Base-by-base conservation (phyloP, 345 rosid genomes). In the Eucalyptus curtisii region DNA sequence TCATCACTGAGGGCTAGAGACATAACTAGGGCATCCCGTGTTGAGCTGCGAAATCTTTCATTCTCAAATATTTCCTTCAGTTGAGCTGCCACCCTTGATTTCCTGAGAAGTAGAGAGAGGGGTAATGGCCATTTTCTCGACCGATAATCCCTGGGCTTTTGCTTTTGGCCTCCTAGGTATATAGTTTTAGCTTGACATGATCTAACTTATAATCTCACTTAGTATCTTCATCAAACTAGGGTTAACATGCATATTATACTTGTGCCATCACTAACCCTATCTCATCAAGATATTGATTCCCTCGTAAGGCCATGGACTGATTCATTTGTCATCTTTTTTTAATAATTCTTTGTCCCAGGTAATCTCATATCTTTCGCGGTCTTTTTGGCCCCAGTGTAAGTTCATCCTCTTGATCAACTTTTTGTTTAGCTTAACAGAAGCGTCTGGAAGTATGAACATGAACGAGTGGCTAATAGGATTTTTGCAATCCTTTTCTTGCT, bases 301-400 rank as follows among this genome's bases (percentile, higher is more conserved):
- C 55, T 27, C 55, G 33, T 15, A 31, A 27, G 53, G 55, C 14
- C 55, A 48, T 85, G 42, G 50, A 27, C 86, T 85, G 82, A 76
- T 64, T 45, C 10, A 48, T 31, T 45, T 37, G 22, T 52, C 42
- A 79, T 86, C 13, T 5, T 16, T n/a, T 76, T 25, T 61, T 2
- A 57, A 57, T 20, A 11, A 19, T 42, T 33, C 20, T 27, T 80
- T 31, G 7, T 66, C 90, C 31, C 91, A 95, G 99, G 99, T n/a
- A 96, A 95, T 89, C 86, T 96, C 48, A 88, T 94, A 89, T 95
- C 97, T 49, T 91, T 92, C 66, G 87, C 91, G 84, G 95, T 93
- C 89, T 95, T 92, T 91, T 95, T 96, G 68, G 92, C 97, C 6
- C 99, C 99, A 8, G 87, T 93, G 99, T 95, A 92, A 95, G 99